Evolutionary conservation across 2,329 filamentous ascomycete genomes (phyloP).

Genomic region (Pyrenophora seminiperda): DNA sequence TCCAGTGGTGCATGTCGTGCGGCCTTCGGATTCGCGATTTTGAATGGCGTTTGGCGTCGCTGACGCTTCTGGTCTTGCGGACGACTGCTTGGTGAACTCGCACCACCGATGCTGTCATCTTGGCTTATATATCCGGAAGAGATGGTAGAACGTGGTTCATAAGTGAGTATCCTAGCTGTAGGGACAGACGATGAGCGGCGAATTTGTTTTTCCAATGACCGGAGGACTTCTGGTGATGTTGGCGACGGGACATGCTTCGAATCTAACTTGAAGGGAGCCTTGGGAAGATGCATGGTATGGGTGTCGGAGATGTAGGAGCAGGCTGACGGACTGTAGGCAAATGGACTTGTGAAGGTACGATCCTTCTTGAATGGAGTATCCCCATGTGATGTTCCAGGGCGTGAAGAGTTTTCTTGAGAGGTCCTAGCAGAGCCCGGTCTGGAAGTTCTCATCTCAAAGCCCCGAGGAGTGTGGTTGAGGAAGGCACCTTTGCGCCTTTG

Average conservation of each 20-base stretch:
- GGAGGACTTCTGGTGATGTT: conserved; percentile 17
- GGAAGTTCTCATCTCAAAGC: conserved; percentile 31
- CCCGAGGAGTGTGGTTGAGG: conserved; percentile 43
- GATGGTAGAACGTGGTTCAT: conserved; percentile 13
- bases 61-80: conserved; percentile 28
- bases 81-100: conserved; percentile 12
- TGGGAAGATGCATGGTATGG: conserved; percentile 15
- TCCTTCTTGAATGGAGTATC: conserved; percentile 12
- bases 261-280: conserved; percentile 25
- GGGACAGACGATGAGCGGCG: conserved; percentile 26
- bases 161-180: conserved; percentile 19
- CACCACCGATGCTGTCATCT: conserved; percentile 15
- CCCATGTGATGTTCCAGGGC: conserved; percentile 23
- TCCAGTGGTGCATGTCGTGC: conserved; percentile 35
- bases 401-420: conserved; percentile 29
- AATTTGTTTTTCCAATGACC: conserved; percentile 12
- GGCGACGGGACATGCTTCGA: conserved; percentile 16
- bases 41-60: conserved; percentile 37
- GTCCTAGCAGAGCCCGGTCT: conserved; percentile 19
- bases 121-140: conserved; percentile 10
- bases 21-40: conserved; percentile 12
- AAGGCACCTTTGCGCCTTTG: conserved; percentile 39
- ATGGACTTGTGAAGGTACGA: conserved; percentile 2
- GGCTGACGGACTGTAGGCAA: conserved; percentile 17
- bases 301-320: conserved; percentile 14